These are phyloP conservation scores for Amphichorda felina DNA, from an alignment of 2,329 filamentous ascomycete genomes.

Conservation along the genomic window DNA sequence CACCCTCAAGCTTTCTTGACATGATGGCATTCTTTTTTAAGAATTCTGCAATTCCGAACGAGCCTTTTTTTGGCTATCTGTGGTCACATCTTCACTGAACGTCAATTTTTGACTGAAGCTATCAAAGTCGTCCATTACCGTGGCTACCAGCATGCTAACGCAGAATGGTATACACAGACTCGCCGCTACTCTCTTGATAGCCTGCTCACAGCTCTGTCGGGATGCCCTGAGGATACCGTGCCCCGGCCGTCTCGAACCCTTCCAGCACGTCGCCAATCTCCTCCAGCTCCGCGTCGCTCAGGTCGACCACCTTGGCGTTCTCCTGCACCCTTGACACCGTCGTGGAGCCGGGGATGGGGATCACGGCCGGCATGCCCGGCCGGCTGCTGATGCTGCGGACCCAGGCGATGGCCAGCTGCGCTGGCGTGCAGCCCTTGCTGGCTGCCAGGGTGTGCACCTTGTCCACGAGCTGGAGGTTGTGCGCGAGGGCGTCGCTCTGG, in stretches of 20 bases:
- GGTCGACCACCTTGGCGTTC: slow-evolving; percentile 39
- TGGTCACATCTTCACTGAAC: slow-evolving; percentile 5
- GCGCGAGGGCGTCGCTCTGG: slow-evolving; percentile 46
- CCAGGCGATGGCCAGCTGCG: slow-evolving; percentile 59
- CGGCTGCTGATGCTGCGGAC: slow-evolving; percentile 33
- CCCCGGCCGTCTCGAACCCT: slow-evolving; percentile 34
- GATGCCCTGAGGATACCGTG: slow-evolving; percentile 28
- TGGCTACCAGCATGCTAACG: too few species aligned
- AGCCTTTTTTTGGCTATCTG: slow-evolving; percentile 9
- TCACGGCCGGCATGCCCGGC: slow-evolving; percentile 42
- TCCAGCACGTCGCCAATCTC: slow-evolving; percentile 37
- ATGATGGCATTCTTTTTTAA: slow-evolving; percentile 26
- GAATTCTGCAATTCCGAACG: slow-evolving; percentile 40
- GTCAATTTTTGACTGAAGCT: background rate
- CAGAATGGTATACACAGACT: background rate
- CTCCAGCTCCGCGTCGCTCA: slow-evolving; percentile 36
- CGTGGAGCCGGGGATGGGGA: slow-evolving; percentile 57
- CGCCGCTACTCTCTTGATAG: too few species aligned
- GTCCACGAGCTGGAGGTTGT: slow-evolving; percentile 49
- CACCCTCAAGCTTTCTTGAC: slow-evolving; percentile 3
- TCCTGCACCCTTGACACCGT: slow-evolving; percentile 44
- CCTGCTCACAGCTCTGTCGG: slow-evolving; percentile 12
- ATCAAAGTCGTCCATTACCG: too few species aligned
- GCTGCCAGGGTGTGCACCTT: slow-evolving; percentile 44
- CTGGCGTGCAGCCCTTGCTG: slow-evolving; percentile 46